These are phyloP conservation scores for Areca catechu DNA, from an alignment of 176 grass and related monocot species.

Conservation along the genomic window DNA sequence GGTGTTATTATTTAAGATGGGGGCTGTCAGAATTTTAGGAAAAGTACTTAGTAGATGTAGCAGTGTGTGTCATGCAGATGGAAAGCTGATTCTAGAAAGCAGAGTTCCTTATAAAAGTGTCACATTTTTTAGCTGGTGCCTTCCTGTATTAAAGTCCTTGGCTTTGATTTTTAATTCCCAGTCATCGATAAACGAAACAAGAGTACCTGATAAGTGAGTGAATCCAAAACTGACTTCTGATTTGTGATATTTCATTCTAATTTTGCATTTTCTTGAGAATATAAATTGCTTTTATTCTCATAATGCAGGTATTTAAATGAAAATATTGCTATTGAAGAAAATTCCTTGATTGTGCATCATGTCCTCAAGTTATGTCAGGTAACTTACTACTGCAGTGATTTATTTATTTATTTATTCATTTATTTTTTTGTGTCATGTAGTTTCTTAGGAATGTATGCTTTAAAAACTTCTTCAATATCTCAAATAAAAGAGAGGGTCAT, in stretches of 20 bases:
- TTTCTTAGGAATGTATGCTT: too few relatives aligned
- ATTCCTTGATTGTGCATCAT: conserved; percentile 48
- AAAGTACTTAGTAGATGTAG: conserved; percentile 55
- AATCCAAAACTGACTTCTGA: conserved; percentile 17
- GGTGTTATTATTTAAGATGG: conserved; percentile 72
- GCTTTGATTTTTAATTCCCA: conserved; percentile 49
- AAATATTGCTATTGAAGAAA: conserved; percentile 40
- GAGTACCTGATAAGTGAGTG: conserved; percentile 42
- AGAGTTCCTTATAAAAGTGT: conserved; percentile 21
- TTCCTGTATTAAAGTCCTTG: conserved; percentile 65
- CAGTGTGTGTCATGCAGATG: conserved; percentile 20
- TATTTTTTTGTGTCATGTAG: neutral
- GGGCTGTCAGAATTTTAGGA: conserved; percentile 37
- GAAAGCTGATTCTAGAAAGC: conserved; percentile 28
- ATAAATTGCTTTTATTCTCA: conserved; percentile 6
- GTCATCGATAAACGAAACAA: conserved; percentile 25
- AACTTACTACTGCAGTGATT: neutral
- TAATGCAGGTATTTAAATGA: conserved; percentile 46
- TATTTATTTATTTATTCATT: neutral
- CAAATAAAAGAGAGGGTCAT: too few relatives aligned
- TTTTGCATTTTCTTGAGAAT: conserved; percentile 16
- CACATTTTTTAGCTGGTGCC: conserved; percentile 44
- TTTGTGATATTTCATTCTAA: conserved; percentile 22
- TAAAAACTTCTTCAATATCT: too few relatives aligned
- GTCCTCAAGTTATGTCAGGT: conserved; percentile 72